These are phyloP conservation scores for Fistulina hepatica DNA, from an alignment of 1,284 basidiomycete genomes.

Conservation along the genomic window DNA sequence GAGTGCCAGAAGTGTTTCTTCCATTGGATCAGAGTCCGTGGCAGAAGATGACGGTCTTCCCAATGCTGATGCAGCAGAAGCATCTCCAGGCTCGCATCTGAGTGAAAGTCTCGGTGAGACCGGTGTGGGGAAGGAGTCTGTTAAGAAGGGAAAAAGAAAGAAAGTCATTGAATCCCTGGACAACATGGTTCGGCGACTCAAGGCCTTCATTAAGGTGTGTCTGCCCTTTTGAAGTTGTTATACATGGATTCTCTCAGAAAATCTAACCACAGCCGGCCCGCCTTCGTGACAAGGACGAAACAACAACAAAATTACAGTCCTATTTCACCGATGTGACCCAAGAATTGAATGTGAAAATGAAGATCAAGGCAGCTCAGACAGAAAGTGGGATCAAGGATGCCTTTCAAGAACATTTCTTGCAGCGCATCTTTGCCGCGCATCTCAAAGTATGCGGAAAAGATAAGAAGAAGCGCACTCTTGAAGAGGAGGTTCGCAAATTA, in stretches of 20 bases:
- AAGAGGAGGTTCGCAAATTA: slow-evolving; percentile 8
- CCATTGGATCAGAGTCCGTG: no score
- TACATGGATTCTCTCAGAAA: no score
- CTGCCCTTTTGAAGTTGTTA: no score
- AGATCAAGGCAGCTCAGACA: slow-evolving; percentile 16
- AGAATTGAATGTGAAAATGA: slow-evolving; percentile 12
- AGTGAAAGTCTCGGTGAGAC: not conserved
- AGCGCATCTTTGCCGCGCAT: slow-evolving; percentile 15
- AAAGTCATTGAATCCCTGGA: slow-evolving; percentile 6
- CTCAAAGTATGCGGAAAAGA: slow-evolving; percentile 11
- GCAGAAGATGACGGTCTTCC: not conserved
- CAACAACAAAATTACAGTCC: slow-evolving; percentile 10
- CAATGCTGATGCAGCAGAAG: not conserved
- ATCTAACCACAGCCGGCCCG: slow-evolving; percentile 10
- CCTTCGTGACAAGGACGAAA: slow-evolving; percentile 15
- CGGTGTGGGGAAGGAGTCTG: not conserved
- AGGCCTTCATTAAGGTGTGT: slow-evolving; percentile 14
- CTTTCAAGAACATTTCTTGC: slow-evolving; percentile 17
- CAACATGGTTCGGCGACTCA: slow-evolving; percentile 13
- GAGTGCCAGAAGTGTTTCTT: no score
- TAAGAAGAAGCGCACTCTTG: slow-evolving; percentile 8
- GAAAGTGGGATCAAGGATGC: slow-evolving; percentile 23
- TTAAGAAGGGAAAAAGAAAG: not conserved
- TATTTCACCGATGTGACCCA: slow-evolving; percentile 13
- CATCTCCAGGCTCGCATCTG: not conserved